These are phyloP conservation scores for Vigna nakashimae DNA, from an alignment of 306 rosid genomes.

Conservation along the genomic window DNA sequence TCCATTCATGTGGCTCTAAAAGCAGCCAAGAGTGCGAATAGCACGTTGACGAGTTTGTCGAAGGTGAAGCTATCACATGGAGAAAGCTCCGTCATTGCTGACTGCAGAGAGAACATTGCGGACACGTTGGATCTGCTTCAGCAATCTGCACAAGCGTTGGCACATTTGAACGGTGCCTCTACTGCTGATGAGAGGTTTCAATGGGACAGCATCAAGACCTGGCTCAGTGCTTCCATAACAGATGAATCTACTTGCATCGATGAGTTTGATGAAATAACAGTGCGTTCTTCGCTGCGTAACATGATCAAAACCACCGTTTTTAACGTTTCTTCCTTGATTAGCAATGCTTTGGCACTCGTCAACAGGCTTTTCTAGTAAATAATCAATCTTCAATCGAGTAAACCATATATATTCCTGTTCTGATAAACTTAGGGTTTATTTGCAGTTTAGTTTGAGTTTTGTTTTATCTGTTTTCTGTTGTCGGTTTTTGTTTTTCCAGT, in stretches of 20 bases:
- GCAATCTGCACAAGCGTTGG: constrained; percentile 33
- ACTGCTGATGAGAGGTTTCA: not conserved
- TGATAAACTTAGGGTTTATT: no score
- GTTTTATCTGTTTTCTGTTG: no score
- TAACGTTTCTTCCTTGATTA: constrained; percentile 31
- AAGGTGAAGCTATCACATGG: constrained; percentile 33
- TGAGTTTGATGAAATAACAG: constrained; percentile 49
- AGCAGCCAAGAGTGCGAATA: constrained; percentile 16
- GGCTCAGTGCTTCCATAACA: constrained; percentile 63
- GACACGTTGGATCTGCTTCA: constrained; percentile 39
- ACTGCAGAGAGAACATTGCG: constrained; percentile 47
- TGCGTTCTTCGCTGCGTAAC: constrained; percentile 32
- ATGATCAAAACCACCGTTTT: constrained; percentile 35
- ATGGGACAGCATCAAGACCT: constrained; percentile 54
- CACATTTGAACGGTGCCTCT: constrained; percentile 29
- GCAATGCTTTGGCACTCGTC: constrained; percentile 48
- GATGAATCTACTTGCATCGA: constrained; percentile 53
- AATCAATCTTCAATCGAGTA: no score
- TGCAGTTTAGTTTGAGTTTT: no score
- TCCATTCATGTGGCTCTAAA: constrained; percentile 44
- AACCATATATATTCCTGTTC: no score
- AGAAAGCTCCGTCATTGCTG: constrained; percentile 42
- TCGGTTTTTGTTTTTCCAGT: no score
- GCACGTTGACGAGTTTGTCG: not conserved
- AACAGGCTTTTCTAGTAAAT: constrained; percentile 23